These are phyloP conservation scores for Yamadazyma trypodendri DNA, from an alignment of 1,139 yeast genomes.

Conservation along the genomic window DNA sequence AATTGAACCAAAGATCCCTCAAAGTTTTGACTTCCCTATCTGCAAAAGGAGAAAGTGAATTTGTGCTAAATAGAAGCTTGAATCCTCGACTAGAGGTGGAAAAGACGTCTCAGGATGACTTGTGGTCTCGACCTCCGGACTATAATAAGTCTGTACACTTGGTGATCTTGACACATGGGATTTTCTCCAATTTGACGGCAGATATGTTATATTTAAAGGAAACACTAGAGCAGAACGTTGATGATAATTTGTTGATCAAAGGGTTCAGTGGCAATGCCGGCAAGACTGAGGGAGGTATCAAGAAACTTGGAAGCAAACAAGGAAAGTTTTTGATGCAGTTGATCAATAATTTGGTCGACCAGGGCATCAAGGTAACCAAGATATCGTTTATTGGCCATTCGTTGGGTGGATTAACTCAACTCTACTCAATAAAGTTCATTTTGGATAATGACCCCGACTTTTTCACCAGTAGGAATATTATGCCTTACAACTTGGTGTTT, in stretches of 20 bases:
- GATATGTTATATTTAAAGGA: conserved; percentile 89
- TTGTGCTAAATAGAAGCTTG: conserved; percentile 12
- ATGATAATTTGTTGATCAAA: conserved; percentile 68
- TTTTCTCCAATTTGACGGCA: conserved; percentile 85
- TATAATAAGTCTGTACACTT: conserved; percentile 60
- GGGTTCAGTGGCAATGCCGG: conserved; percentile 86
- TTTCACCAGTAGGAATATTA: conserved; percentile 48
- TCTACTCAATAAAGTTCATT: conserved; percentile 83
- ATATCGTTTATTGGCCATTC: conserved; percentile 93
- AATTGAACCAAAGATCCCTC: conserved; percentile 27
- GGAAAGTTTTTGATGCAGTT: conserved; percentile 69
- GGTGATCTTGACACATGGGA: conserved; percentile 82
- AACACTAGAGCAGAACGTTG: conserved; percentile 58
- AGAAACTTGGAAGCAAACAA: conserved; percentile 73
- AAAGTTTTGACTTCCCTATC: conserved; percentile 13
- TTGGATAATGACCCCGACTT: conserved; percentile 53
- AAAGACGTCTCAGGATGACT: conserved; percentile 57
- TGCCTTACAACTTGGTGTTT: conserved; percentile 74
- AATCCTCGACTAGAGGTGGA: conserved; percentile 38
- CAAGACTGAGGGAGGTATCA: conserved; percentile 84
- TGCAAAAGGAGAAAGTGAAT: conserved; percentile 8
- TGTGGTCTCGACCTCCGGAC: conserved; percentile 60
- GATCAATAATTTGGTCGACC: conserved; percentile 32
- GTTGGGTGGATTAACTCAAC: conserved; percentile 84
- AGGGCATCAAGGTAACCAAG: conserved; percentile 40